These are phyloP conservation scores for Penicillium coffeae DNA, from an alignment of 495 filamentous ascomycete species.

Conservation along the genomic window DNA sequence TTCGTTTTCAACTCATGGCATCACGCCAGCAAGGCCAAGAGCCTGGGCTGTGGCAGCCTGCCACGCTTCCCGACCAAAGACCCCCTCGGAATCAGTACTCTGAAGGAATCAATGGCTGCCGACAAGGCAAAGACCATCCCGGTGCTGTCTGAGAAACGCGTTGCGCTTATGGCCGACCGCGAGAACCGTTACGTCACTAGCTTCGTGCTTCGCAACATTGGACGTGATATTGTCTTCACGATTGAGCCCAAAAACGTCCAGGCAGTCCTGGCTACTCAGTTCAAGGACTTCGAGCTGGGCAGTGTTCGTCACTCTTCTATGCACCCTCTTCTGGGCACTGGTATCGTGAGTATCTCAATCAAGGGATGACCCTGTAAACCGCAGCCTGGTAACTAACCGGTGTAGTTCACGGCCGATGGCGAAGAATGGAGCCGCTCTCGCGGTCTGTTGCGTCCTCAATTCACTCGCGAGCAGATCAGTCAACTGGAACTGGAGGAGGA, in stretches of 20 bases:
- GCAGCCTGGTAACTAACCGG: not conserved
- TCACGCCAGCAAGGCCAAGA: conserved; percentile 27
- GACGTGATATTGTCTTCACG: conserved; percentile 35
- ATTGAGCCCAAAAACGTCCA: conserved; percentile 51
- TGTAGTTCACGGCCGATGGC: conserved; percentile 47
- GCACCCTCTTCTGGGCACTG: conserved; percentile 40
- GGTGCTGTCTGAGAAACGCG: conserved; percentile 16
- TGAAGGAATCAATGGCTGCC: conserved; percentile 24
- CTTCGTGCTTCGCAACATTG: conserved; percentile 23
- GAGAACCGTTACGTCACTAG: conserved; percentile 31
- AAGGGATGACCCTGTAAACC: not conserved
- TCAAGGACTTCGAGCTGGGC: conserved; percentile 47
- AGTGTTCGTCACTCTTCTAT: conserved; percentile 28
- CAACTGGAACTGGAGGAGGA: conserved; percentile 52
- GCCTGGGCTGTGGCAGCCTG: conserved; percentile 25
- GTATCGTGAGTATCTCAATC: conserved; percentile 37
- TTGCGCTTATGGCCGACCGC: conserved; percentile 17
- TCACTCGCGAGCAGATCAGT: conserved; percentile 48
- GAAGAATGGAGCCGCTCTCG: conserved; percentile 51
- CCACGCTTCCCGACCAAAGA: conserved; percentile 31
- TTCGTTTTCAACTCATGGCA: conserved; percentile 20
- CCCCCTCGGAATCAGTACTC: conserved; percentile 25
- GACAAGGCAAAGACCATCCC: conserved; percentile 29
- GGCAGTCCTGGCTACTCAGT: conserved; percentile 51
- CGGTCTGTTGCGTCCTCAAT: conserved; percentile 52